Percentiles rank a stretch among this genome's conserved stretches.
Conservation (phyloP, 2,329 filamentous ascomycete species). For the Podosphaera aphanis region DNA sequence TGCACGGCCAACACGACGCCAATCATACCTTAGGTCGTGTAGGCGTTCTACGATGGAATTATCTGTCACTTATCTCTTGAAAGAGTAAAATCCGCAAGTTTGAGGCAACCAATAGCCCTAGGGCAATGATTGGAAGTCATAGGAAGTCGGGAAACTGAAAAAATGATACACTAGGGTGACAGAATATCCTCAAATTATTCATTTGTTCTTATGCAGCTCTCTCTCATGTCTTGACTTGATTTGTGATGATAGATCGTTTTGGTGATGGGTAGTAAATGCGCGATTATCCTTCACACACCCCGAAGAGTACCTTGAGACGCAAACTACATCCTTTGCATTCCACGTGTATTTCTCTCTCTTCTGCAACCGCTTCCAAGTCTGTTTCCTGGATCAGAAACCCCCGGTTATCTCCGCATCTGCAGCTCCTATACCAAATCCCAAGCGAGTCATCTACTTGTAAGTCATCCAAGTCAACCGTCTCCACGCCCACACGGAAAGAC, state of each 20-base stretch:
- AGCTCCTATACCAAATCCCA: conserved; percentile 29
- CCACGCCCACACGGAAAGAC: conserved; percentile 32
- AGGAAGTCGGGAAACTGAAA: conserved; percentile 14
- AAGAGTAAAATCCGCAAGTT: conserved; percentile 16
- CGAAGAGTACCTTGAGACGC: conserved; percentile 41
- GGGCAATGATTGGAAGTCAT: conserved; percentile 16
- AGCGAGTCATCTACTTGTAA: conserved; percentile 26
- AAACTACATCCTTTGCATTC: conserved; percentile 43
- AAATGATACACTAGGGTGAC: too few species aligned
- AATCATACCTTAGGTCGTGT: conserved; percentile 11
- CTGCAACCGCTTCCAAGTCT: conserved; percentile 34
- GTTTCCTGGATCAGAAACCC: conserved; percentile 35
- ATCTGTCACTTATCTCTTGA: conserved; percentile 13
- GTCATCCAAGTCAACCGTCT: conserved; percentile 43
- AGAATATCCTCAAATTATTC: too few species aligned
- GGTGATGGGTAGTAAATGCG: too few species aligned
- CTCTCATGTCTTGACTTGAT: too few species aligned
- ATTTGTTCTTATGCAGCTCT: too few species aligned
- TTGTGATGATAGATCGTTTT: too few species aligned
- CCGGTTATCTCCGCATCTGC: conserved; percentile 38
- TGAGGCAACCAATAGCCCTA: conserved; percentile 17
- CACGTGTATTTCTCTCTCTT: conserved; percentile 38
- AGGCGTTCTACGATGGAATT: conserved; percentile 10
- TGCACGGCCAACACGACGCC: conserved; percentile 12
- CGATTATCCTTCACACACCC: conserved; percentile 27